These are phyloP conservation scores for Chaetothyriales sp. DNA, from an alignment of 2,329 filamentous ascomycete species.

Conservation along the genomic window DNA sequence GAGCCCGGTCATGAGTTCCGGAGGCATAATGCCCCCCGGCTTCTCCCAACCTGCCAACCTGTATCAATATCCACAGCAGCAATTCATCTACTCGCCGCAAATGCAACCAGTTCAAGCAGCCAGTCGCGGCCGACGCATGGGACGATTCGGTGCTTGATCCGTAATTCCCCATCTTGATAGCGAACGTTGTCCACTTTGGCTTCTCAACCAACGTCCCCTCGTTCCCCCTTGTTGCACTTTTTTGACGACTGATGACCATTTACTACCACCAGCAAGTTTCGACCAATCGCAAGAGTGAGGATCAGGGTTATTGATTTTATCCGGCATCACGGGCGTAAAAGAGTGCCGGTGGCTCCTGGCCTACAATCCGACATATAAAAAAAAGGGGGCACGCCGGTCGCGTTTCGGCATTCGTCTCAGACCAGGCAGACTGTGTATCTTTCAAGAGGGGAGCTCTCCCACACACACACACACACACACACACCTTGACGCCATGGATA, in stretches of 20 bases:
- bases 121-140: constrained; percentile 35
- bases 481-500: too few species aligned
- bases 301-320: background rate
- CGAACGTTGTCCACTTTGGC: background rate
- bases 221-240: background rate
- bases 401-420: background rate
- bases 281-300: background rate
- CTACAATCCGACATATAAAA: background rate
- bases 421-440: background rate
- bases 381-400: background rate
- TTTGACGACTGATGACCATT: background rate
- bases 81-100: constrained; percentile 25
- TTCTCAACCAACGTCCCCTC: background rate
- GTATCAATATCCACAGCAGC: constrained; percentile 39
- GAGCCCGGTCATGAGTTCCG: constrained; percentile 32
- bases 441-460: background rate
- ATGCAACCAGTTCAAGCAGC: constrained; percentile 34
- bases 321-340: background rate
- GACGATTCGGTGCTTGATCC: constrained; percentile 1
- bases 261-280: background rate
- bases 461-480: background rate
- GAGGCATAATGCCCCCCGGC: constrained; percentile 30
- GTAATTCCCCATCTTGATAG: background rate
- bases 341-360: background rate
- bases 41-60: constrained; percentile 32